A percentile compares a stretch with the other conserved stretches of the same genome.
Evolutionary conservation across 495 filamentous ascomycete species (phyloP).

Genomic region (Penicillium angulare): DNA sequence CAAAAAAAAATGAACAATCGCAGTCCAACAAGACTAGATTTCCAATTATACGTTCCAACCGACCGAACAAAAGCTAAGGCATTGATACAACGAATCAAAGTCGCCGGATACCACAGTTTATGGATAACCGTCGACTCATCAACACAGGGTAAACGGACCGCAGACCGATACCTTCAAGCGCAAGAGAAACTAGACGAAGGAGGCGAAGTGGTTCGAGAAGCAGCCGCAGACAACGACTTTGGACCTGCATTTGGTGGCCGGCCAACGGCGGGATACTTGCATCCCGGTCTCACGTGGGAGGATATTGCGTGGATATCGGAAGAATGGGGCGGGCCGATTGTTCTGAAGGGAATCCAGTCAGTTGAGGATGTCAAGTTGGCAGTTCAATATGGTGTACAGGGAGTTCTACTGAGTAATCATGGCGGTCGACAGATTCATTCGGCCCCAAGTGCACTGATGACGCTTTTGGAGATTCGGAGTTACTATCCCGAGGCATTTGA

Average conservation of each 20-base stretch:
- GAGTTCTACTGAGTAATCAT: slow-evolving; percentile 52
- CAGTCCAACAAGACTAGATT: slow-evolving; percentile 15
- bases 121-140: slow-evolving; percentile 23
- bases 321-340: slow-evolving; percentile 39
- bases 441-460: slow-evolving; percentile 68
- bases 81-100: slow-evolving; percentile 18
- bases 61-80: slow-evolving; percentile 14
- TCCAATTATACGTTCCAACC: slow-evolving; percentile 17
- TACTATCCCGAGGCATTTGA: slow-evolving; percentile 48
- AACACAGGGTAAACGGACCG: slow-evolving; percentile 18
- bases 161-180: slow-evolving; percentile 21
- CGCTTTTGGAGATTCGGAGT: slow-evolving; percentile 66
- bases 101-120: slow-evolving; percentile 18
- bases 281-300: slow-evolving; percentile 18
- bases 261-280: slow-evolving; percentile 16
- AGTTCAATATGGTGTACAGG: slow-evolving; percentile 78
- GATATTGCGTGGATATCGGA: slow-evolving; percentile 16
- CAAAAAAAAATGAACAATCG: slow-evolving; percentile 5
- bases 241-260: slow-evolving; percentile 18
- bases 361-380: slow-evolving; percentile 51
- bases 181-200: slow-evolving; percentile 14
- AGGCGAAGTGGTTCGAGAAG: slow-evolving; percentile 1
- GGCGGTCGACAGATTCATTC: slow-evolving; percentile 53
- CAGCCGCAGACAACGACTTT: slow-evolving; percentile 9
- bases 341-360: slow-evolving; percentile 53